phyloP scores from a whole-genome alignment of 257 asterid species.

The Anisodus tanguticus region DNA sequence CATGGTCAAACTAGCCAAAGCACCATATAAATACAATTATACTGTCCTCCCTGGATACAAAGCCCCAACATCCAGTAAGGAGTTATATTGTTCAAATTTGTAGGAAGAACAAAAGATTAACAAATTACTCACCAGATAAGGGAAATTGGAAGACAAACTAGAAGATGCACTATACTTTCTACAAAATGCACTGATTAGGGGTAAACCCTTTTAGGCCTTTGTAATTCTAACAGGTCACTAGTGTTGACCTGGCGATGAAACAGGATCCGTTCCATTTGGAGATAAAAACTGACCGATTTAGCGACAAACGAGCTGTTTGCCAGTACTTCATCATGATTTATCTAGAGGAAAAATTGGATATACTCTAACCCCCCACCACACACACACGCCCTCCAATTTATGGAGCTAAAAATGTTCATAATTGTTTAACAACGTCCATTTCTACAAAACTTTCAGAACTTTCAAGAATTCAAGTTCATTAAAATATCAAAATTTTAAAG shows the following conservation, averaged over 20 bases:
- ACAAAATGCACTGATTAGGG: slow-evolving; percentile 3
- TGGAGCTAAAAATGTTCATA: background rate
- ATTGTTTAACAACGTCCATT: background rate
- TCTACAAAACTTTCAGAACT: slow-evolving; percentile 7
- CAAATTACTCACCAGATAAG: background rate
- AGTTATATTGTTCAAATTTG: background rate
- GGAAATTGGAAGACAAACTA: slow-evolving; percentile 9
- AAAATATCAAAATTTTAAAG: background rate
- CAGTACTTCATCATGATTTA: too few relatives aligned
- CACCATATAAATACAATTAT: slow-evolving; percentile 16
- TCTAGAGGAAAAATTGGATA: background rate
- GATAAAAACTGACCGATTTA: background rate
- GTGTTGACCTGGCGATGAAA: background rate
- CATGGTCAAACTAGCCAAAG: background rate
- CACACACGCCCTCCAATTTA: background rate
- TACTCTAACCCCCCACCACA: too few relatives aligned
- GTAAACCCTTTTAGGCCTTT: background rate
- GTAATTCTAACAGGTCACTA: background rate
- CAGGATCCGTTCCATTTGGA: background rate
- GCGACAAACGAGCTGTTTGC: background rate
- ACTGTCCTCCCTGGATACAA: background rate
- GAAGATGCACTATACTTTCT: background rate
- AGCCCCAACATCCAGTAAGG: background rate
- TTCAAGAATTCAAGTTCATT: background rate
- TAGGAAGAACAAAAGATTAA: background rate